phyloP scores from a whole-genome alignment of 1,284 basidiomycete species.

The Neonothopanus nambi region DNA sequence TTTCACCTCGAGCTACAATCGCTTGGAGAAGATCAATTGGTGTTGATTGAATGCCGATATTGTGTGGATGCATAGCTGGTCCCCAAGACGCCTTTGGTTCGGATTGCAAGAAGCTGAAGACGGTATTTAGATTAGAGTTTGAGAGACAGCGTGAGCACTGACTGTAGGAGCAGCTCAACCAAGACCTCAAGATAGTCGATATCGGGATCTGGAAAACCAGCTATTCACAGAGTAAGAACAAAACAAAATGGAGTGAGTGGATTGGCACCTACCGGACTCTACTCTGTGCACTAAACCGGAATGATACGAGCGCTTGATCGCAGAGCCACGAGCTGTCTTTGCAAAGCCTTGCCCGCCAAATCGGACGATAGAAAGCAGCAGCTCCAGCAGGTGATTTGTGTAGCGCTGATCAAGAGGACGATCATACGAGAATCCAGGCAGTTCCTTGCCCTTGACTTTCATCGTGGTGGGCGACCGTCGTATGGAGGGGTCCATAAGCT shows the following conservation, averaged over 20 bases:
- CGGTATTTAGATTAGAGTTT: conserved; percentile 5
- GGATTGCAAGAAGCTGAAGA: conserved; percentile 67
- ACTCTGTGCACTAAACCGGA: conserved; percentile 58
- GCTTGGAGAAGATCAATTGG: conserved; percentile 83
- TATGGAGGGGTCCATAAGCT: conserved; percentile 73
- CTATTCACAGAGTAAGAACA: conserved; percentile 36
- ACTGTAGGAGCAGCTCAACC: conserved; percentile 71
- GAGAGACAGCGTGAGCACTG: conserved; percentile 22
- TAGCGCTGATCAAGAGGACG: conserved; percentile 78
- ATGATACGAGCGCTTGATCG: conserved; percentile 63
- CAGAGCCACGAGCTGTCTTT: conserved; percentile 63
- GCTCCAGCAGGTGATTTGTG: conserved; percentile 71
- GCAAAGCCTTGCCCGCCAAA: conserved; percentile 90
- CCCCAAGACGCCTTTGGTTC: conserved; percentile 58
- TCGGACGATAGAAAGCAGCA: conserved; percentile 75
- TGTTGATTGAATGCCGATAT: conserved; percentile 69
- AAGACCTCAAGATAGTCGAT: conserved; percentile 76
- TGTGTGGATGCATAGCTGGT: conserved; percentile 58
- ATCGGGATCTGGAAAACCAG: conserved; percentile 50
- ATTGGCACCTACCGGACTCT: conserved; percentile 46
- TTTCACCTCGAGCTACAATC: conserved; percentile 78
- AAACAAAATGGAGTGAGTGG: background rate
- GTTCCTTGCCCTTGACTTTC: conserved; percentile 64
- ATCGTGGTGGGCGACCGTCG: conserved; percentile 47
- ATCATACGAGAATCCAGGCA: conserved; percentile 69